A percentile compares a stretch with the other conserved stretches of the same genome.
Conservation (phyloP, 352 stramenopile genomes). For the Globisporangium barbulae region DNA sequence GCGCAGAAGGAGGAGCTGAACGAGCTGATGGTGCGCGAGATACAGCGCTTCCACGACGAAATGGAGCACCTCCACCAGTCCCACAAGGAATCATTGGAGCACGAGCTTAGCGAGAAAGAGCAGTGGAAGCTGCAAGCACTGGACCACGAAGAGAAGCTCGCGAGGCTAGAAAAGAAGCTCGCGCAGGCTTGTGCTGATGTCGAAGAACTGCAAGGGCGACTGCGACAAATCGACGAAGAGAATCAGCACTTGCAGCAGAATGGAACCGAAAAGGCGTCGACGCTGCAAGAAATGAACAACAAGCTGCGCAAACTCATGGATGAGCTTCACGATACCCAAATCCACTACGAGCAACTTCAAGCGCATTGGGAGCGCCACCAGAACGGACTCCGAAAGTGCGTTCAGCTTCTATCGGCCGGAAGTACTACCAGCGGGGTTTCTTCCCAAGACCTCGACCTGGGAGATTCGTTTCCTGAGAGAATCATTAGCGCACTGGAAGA, state of each 20-base stretch:
- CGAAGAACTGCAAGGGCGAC: slow-evolving; percentile 27
- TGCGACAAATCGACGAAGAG: slow-evolving; percentile 35
- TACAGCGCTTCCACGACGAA: slow-evolving; percentile 41
- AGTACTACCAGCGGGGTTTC: background rate
- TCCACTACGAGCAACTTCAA: slow-evolving; percentile 33
- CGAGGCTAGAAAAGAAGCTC: slow-evolving; percentile 17
- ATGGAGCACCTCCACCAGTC: slow-evolving; percentile 29
- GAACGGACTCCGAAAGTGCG: slow-evolving; percentile 21
- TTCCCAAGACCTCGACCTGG: background rate
- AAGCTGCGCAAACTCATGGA: slow-evolving; percentile 38
- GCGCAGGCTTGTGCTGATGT: slow-evolving; percentile 22
- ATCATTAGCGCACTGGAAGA: slow-evolving; percentile 24
- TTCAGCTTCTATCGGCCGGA: slow-evolving; percentile 27
- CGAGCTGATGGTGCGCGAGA: slow-evolving; percentile 41
- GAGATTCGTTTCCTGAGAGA: slow-evolving; percentile 19
- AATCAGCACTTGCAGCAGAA: slow-evolving; percentile 43
- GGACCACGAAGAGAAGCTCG: slow-evolving; percentile 20
- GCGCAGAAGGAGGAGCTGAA: slow-evolving; percentile 74
- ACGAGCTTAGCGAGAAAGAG: slow-evolving; percentile 21
- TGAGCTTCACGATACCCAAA: slow-evolving; percentile 30
- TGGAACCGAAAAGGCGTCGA: slow-evolving; percentile 42
- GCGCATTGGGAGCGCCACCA: slow-evolving; percentile 27
- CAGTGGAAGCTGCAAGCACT: slow-evolving; percentile 22
- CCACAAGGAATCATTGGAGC: slow-evolving; percentile 24
- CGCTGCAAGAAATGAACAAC: slow-evolving; percentile 56